These are phyloP conservation scores for Hypoxylon trugodes DNA, from an alignment of 495 filamentous ascomycete genomes.

Conservation along the genomic window DNA sequence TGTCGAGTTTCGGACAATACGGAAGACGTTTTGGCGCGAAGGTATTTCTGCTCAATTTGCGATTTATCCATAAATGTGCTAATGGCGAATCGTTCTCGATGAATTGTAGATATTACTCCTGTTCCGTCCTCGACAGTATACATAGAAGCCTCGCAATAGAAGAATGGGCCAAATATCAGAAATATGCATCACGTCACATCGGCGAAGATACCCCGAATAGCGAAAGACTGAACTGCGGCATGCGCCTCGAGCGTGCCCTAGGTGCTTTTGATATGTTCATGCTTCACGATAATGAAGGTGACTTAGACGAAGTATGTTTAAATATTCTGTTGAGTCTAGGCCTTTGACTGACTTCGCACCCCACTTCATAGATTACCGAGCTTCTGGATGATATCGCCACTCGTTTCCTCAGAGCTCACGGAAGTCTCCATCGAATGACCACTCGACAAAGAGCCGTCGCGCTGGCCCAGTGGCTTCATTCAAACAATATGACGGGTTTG, in stretches of 20 bases:
- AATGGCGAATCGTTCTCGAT: constrained; percentile 9
- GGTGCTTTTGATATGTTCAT: constrained; percentile 90
- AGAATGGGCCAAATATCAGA: constrained; percentile 70
- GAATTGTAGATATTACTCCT: constrained; percentile 72
- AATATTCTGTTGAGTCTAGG: background rate
- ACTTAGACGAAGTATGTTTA: constrained; percentile 72
- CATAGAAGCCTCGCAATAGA: constrained; percentile 80
- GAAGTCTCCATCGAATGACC: constrained; percentile 58
- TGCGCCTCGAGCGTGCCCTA: constrained; percentile 75
- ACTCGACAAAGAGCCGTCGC: constrained; percentile 72
- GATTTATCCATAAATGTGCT: background rate
- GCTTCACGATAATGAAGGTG: constrained; percentile 71
- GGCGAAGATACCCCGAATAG: constrained; percentile 45
- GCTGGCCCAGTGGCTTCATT: constrained; percentile 71
- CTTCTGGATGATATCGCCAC: constrained; percentile 70
- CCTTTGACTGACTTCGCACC: constrained; percentile 11
- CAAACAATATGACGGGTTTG: constrained; percentile 74
- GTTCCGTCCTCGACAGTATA: constrained; percentile 76
- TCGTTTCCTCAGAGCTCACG: constrained; percentile 58
- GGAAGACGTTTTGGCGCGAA: constrained; percentile 82
- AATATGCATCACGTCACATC: constrained; percentile 52
- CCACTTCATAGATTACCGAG: constrained; percentile 58
- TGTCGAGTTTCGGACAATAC: constrained; percentile 62
- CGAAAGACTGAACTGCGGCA: constrained; percentile 44
- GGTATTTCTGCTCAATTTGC: constrained; percentile 55